phyloP scores from a whole-genome alignment of 495 filamentous ascomycete genomes.

The Aspergillus kassunensis region DNA sequence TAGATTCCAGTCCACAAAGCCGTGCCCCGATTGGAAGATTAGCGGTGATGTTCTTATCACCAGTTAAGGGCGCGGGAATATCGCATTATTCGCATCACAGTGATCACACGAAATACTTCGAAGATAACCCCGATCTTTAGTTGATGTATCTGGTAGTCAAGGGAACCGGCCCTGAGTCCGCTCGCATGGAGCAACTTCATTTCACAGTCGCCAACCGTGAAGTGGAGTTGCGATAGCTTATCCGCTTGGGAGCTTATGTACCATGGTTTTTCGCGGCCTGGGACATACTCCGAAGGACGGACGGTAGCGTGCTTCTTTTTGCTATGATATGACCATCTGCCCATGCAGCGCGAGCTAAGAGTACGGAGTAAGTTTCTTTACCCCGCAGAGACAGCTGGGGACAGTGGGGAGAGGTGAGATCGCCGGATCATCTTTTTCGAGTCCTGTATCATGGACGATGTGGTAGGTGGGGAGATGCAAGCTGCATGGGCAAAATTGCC shows the following conservation, averaged over 20 bases:
- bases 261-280: neutral
- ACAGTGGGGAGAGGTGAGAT: constrained; percentile 10
- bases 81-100: neutral
- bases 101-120: no score
- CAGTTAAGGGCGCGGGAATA: neutral
- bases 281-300: no score
- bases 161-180: neutral
- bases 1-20: neutral
- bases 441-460: constrained; percentile 1
- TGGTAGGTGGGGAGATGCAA: constrained; percentile 4
- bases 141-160: neutral
- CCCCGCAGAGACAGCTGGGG: neutral
- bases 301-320: no score
- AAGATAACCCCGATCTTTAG: neutral
- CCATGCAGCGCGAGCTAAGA: no score
- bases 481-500: constrained; percentile 1
- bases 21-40: neutral
- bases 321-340: no score
- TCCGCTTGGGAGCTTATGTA: neutral
- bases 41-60: neutral
- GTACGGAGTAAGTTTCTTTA: neutral
- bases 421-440: constrained; percentile 16
- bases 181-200: neutral
- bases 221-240: neutral
- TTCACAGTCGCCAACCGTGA: constrained; percentile 4